Evolutionary conservation across 192 early-diverging fungal species (phyloP).

Genomic region (Coemansia sp.): DNA sequence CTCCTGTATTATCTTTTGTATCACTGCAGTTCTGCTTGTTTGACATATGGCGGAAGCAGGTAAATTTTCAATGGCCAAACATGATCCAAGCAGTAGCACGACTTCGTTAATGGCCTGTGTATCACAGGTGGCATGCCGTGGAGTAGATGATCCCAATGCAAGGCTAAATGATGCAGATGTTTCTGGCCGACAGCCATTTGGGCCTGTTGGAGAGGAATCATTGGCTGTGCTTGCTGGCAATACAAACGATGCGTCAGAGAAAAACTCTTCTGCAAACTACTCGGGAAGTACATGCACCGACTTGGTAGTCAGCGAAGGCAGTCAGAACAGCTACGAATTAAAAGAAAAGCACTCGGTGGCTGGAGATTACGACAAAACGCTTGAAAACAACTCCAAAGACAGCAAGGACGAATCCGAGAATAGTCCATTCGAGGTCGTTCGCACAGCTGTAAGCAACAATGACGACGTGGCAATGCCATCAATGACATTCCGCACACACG

Average conservation of each 20-base stretch:
- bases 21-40: not conserved
- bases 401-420: constrained; percentile 21
- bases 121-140: not conserved
- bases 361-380: constrained; percentile 1
- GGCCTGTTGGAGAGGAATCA: not conserved
- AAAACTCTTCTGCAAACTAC: constrained; percentile 10
- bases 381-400: not conserved
- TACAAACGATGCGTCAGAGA: constrained; percentile 1
- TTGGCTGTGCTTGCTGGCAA: constrained; percentile 7
- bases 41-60: not conserved
- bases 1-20: not conserved
- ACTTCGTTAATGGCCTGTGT: not conserved
- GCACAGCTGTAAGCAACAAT: constrained; percentile 65
- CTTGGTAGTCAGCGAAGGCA: constrained; percentile 18
- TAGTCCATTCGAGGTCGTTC: constrained; percentile 72
- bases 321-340: not conserved
- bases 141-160: constrained; percentile 9
- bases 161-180: not conserved
- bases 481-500: constrained; percentile 72
- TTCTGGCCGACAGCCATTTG: not conserved
- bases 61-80: not conserved
- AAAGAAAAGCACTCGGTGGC: constrained; percentile 2
- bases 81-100: constrained; percentile 1
- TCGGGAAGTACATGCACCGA: constrained; percentile 25
- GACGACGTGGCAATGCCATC: constrained; percentile 68